phyloP scores from a whole-genome alignment of 495 filamentous ascomycete species.

The Aspergillus haitiensis region DNA sequence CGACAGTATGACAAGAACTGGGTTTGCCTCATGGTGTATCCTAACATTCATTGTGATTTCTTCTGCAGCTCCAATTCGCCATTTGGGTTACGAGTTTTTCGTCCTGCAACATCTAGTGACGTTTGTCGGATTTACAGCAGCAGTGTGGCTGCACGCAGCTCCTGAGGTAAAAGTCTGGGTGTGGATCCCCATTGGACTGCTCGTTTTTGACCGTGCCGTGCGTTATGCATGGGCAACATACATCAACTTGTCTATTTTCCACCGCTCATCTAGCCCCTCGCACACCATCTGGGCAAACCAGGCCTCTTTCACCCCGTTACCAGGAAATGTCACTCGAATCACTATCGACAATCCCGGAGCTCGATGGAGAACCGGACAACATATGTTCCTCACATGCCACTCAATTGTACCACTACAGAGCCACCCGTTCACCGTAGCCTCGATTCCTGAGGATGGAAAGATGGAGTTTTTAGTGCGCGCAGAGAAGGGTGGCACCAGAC shows the following conservation, averaged over 20 bases:
- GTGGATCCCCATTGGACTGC: conserved; percentile 71
- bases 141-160: conserved; percentile 65
- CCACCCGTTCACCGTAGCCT: conserved; percentile 81
- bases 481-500: conserved; percentile 67
- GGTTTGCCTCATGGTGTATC: conserved; percentile 72
- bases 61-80: conserved; percentile 66
- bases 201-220: conserved; percentile 67
- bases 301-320: conserved; percentile 62
- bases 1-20: conserved; percentile 64
- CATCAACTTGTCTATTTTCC: conserved; percentile 65
- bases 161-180: conserved; percentile 52
- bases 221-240: conserved; percentile 56
- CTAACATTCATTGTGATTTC: conserved; percentile 70
- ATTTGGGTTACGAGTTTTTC: conserved; percentile 75
- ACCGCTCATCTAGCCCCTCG: conserved; percentile 32
- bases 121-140: conserved; percentile 64
- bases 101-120: conserved; percentile 75
- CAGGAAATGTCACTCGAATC: conserved; percentile 64
- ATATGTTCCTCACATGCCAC: conserved; percentile 74
- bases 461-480: conserved; percentile 74
- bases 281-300: conserved; percentile 38
- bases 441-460: conserved; percentile 54
- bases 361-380: conserved; percentile 74
- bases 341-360: conserved; percentile 69
- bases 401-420: conserved; percentile 66